Conservation (phyloP, 2,329 filamentous ascomycete species). For the Diaporthe citri region DNA sequence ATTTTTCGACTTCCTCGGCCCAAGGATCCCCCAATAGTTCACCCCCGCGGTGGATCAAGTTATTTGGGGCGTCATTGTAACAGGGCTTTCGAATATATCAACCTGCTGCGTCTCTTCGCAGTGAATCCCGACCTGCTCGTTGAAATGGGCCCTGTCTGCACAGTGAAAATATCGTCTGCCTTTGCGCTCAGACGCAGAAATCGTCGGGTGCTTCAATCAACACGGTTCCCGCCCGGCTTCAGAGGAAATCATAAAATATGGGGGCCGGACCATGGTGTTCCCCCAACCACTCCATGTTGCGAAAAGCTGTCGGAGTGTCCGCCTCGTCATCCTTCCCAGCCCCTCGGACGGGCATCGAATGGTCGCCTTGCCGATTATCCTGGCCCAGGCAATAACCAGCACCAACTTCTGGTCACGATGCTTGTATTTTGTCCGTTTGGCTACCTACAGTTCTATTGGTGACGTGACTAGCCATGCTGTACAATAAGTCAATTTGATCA, state of each 20-base stretch:
- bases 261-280: neutral
- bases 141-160: neutral
- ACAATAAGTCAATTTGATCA: neutral
- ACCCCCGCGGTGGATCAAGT: neutral
- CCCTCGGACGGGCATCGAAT: neutral
- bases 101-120: neutral
- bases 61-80: neutral
- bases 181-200: neutral
- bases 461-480: neutral
- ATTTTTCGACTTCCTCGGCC: neutral
- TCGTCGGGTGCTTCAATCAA: neutral
- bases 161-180: neutral
- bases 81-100: rapidly evolving
- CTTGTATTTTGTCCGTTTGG: no score
- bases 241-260: neutral
- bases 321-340: neutral
- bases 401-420: neutral
- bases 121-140: neutral
- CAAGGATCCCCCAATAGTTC: neutral
- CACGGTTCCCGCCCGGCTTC: neutral
- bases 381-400: neutral
- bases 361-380: neutral
- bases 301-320: neutral
- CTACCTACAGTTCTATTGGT: no score
- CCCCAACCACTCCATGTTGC: neutral